Evolutionary conservation across 345 rosid species (phyloP).

Genomic region (Boechera retrofracta): DNA sequence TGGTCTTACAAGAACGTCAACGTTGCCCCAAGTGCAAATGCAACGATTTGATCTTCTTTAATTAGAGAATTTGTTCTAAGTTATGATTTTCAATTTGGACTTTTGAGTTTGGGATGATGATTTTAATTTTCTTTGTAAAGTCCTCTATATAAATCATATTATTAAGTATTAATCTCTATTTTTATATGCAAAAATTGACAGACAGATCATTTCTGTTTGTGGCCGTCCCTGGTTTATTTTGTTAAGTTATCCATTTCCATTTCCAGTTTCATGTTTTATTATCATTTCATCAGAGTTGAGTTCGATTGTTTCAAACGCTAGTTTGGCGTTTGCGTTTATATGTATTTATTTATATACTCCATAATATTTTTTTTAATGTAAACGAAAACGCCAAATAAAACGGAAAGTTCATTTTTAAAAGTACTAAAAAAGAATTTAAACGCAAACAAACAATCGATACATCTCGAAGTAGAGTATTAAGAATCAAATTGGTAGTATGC

Average conservation of each 20-base stretch:
- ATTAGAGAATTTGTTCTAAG: background rate
- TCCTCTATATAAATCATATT: background rate
- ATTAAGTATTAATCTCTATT: background rate
- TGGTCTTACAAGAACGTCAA: slow-evolving; percentile 13
- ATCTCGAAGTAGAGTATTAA: background rate
- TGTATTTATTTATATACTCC: background rate
- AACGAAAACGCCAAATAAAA: background rate
- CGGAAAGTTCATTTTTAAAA: background rate
- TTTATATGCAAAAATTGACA: background rate
- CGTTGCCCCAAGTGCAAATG: slow-evolving; percentile 33
- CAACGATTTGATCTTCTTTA: slow-evolving; percentile 17
- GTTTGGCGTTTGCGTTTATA: background rate
- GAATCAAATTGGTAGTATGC: slow-evolving; percentile 6
- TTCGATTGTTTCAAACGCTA: background rate
- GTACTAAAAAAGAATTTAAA: background rate
- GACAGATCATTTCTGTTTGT: slow-evolving; percentile 18
- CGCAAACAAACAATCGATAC: background rate
- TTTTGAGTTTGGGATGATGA: slow-evolving; percentile 15
- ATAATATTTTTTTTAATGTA: background rate
- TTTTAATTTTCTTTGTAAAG: slow-evolving; percentile 13
- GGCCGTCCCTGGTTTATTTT: slow-evolving; percentile 16
- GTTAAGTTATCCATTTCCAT: background rate
- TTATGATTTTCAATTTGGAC: slow-evolving; percentile 24
- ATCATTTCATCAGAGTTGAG: background rate
- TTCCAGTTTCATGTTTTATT: background rate